Evolutionary conservation across 1,284 basidiomycete species (phyloP).

Genomic region (Golubevia sp.): DNA sequence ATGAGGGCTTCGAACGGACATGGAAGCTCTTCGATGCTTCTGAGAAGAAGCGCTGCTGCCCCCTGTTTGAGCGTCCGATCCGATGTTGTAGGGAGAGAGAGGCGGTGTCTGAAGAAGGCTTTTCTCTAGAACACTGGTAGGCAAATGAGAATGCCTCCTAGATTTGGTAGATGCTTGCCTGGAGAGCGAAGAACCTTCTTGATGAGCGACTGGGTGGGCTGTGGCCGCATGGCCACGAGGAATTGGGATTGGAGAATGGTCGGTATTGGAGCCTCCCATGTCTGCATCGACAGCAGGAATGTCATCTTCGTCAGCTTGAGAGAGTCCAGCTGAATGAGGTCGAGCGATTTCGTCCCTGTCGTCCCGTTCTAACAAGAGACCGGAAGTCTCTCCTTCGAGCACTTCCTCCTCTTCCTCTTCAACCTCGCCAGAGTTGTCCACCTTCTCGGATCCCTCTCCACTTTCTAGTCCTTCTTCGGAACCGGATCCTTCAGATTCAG

Average conservation of each 20-base stretch:
- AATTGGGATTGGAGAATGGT: slow-evolving; percentile 35
- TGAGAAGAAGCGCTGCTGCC: no score
- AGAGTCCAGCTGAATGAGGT: slow-evolving; percentile 22
- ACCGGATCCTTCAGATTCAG: no score
- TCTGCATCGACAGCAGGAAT: slow-evolving; percentile 38
- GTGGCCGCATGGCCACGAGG: slow-evolving; percentile 17
- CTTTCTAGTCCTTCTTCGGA: no score
- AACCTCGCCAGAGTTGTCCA: slow-evolving; percentile 18
- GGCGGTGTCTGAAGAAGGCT: slow-evolving; percentile 32
- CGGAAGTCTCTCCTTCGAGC: slow-evolving; percentile 15
- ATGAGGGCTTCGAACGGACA: no score
- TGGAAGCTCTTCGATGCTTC: no score
- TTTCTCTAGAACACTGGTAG: neutral
- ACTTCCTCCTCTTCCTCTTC: slow-evolving; percentile 18
- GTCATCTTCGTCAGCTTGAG: slow-evolving; percentile 37
- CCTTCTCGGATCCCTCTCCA: slow-evolving; percentile 2
- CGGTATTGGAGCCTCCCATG: slow-evolving; percentile 28
- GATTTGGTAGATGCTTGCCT: slow-evolving; percentile 14
- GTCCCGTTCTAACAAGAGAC: slow-evolving; percentile 12
- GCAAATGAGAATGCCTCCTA: slow-evolving; percentile 29
- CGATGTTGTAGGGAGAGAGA: slow-evolving; percentile 36
- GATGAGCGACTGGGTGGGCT: slow-evolving; percentile 11
- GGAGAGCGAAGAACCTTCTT: neutral
- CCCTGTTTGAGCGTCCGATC: neutral
- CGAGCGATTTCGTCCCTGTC: slow-evolving; percentile 20